Evolutionary conservation across 2,329 filamentous ascomycete species (phyloP), one percentile per base, ranked within the genome.

Genomic region (Fusarium domesticum): DNA sequence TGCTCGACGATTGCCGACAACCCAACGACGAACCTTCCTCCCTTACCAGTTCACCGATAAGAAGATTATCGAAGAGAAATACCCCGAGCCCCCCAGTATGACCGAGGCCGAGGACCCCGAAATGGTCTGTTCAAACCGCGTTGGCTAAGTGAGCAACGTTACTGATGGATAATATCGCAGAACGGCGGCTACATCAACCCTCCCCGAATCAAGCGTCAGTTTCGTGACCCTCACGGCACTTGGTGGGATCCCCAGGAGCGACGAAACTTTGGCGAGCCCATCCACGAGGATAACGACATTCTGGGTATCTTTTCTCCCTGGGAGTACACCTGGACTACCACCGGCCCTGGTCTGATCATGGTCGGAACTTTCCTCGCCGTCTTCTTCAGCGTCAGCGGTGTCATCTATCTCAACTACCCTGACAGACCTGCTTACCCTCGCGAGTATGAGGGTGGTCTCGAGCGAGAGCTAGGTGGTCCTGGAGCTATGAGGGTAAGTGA

Each of bases 241-340:
- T 98, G 90, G 89, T 97, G 90, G 89, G 92, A 98, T 72, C 87
- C 90, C 70, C 93, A 98, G 73, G 93, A 97, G 70, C 85, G 91
- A 66, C 83, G 93, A 63, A 97, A 98, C 78, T 97, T 88, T 67
- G 91, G 91, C 70, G 95, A 98, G 71, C 89, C 92, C 11, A 83
- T 95, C 40, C 92, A 98, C 70, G 95, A 98, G 71, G 93, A 98
- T 69, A 87, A 96, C 70, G 95, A 98, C 67, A 78, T 90, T 45
- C 77, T 97, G 45, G 91, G 90, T 59, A 85, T 96, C 54, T 92
- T 98, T 71, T 86, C 88, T 39, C 83, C 89, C 3, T 84, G 93
- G 67, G 85, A 91, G 61, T 97, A 98, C 74, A 93, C 84, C 43
- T 92, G 93, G 77, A 74, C 77, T 35, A 85, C 79, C 38, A 74